These are phyloP conservation scores for Cardamine chenopodiifolia DNA, from an alignment of 345 rosid genomes.

Conservation along the genomic window DNA sequence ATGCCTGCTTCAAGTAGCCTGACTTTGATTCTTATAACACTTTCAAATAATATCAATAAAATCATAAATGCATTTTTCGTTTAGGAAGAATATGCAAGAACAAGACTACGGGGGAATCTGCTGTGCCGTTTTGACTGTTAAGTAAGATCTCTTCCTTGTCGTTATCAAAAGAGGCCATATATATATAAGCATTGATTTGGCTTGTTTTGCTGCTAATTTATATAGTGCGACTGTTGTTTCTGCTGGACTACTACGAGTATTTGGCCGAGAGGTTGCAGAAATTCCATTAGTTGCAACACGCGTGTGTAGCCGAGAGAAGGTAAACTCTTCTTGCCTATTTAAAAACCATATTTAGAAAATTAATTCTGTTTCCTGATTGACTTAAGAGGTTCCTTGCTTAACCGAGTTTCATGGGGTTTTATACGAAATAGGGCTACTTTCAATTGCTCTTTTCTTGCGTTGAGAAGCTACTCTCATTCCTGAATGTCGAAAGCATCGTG, in stretches of 20 bases:
- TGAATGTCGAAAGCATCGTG: constrained; percentile 63
- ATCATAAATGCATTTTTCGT: neutral
- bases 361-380: neutral
- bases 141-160: constrained; percentile 53
- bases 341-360: constrained; percentile 6
- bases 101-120: constrained; percentile 93
- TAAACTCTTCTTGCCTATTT: constrained; percentile 26
- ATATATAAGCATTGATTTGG: constrained; percentile 18
- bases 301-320: constrained; percentile 72
- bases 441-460: constrained; percentile 68
- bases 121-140: constrained; percentile 79
- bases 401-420: constrained; percentile 22
- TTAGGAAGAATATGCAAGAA: constrained; percentile 70
- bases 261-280: constrained; percentile 89
- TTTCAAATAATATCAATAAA: constrained; percentile 3
- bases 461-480: constrained; percentile 65
- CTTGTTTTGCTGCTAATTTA: constrained; percentile 19
- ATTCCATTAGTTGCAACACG: constrained; percentile 93
- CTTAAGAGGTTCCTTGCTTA: constrained; percentile 9
- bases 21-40: constrained; percentile 3
- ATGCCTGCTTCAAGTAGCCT: constrained; percentile 11
- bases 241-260: constrained; percentile 75
- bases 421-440: constrained; percentile 64
- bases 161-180: constrained; percentile 9
- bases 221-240: constrained; percentile 80